phyloP scores from a whole-genome alignment of 1,284 basidiomycete species.

The Rhizopogon parksii region DNA sequence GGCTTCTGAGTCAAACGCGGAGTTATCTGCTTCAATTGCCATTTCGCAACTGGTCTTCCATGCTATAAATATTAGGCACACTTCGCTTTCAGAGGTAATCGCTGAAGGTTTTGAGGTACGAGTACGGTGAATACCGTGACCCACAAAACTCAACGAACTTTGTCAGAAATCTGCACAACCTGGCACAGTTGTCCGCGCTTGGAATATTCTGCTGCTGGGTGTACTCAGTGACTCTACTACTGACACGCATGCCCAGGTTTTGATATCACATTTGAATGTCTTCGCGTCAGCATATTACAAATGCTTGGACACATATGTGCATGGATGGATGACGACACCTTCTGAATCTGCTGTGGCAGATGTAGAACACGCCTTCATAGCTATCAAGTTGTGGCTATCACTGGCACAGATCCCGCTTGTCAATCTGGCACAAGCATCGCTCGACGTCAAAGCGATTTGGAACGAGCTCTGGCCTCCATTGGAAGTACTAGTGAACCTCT shows the following conservation, averaged over 20 bases:
- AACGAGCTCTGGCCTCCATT: constrained; percentile 70
- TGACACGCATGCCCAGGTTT: constrained; percentile 28
- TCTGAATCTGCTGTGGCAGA: constrained; percentile 43
- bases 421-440: constrained; percentile 10
- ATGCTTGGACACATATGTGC: constrained; percentile 36
- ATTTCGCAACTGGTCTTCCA: constrained; percentile 48
- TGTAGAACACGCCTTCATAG: constrained; percentile 59
- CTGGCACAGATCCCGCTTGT: constrained; percentile 37
- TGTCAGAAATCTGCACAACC: constrained; percentile 34
- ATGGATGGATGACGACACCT: constrained; percentile 24
- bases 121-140: constrained; percentile 17
- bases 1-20: constrained; percentile 40
- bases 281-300: constrained; percentile 44
- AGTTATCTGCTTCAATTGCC: constrained; percentile 45
- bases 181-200: constrained; percentile 43
- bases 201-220: constrained; percentile 56
- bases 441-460: constrained; percentile 37
- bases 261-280: constrained; percentile 43
- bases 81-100: constrained; percentile 28
- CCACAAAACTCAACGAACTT: background rate
- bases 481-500: constrained; percentile 42
- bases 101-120: constrained; percentile 26
- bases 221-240: constrained; percentile 39
- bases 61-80: constrained; percentile 34
- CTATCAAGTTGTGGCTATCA: constrained; percentile 64